Base-by-base conservation (phyloP, 192 early-diverging fungal species). In the Spizellomyces punctatus region DNA sequence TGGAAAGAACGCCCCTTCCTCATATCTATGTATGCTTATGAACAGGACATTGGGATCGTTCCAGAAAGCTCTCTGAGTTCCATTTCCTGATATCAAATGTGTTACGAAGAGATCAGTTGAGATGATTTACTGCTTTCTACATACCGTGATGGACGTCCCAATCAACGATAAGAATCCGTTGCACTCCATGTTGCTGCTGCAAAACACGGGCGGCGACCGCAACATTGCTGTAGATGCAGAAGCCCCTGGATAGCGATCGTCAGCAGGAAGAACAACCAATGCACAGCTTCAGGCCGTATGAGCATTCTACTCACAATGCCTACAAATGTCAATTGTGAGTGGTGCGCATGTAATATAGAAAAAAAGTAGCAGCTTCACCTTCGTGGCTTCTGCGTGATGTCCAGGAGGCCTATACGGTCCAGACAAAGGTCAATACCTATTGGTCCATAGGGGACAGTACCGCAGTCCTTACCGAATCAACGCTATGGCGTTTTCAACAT, bases 131-230 rank as follows among this genome's bases (percentile, higher is more conserved):
- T 27, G 36, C 59, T 27, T 22, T 14, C 27, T 16, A 45, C 48
- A 44, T 82, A 88, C 95, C 95, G 70, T 96, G 95, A 76, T 98
- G 95, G 17, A 96, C 82, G 72, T 98, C 95, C 95, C 96, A 98
- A 69, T 98, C 96, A 12, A 98, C 71, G 22, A 98, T 90, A 75
- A 98, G 73, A 8, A 97, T 82, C 58, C 83, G 81, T 45, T 82
- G 65, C 10, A 81, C 78, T 19, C 79, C 73, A n/a, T 81, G 70
- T 8, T 80, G 43, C 22, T 55, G 55, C 59, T 88, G 85, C 6
- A 93, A 66, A 44, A 88, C 85, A 22, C 83, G 80, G 0, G 91
- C 82, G 5, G 96, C 93, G 41, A 98, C 86, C 0, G 93, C 92
- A 4, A 97, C 89, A 77, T 97, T 97, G 76, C 96, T 96, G 52